Conservation (phyloP, 306 rosid genomes). For the Astragalus glycyphyllos region DNA sequence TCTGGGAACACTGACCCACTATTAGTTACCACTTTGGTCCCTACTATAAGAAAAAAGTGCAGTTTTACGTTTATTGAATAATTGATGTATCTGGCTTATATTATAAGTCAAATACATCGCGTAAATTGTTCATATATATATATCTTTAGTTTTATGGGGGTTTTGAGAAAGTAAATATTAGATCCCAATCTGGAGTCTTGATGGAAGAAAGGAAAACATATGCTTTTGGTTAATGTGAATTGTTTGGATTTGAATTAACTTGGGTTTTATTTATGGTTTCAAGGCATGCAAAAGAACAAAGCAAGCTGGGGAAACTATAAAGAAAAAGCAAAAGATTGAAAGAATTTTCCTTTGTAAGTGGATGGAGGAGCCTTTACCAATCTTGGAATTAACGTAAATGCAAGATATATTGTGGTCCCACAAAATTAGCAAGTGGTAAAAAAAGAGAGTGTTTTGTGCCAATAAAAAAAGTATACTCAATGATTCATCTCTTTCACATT, state of each 20-base stretch:
- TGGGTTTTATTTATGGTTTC: conserved; percentile 41
- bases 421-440: conserved; percentile 31
- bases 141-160: conserved; percentile 52
- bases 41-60: too few relatives aligned
- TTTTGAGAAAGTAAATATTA: conserved; percentile 65
- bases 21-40: too few relatives aligned
- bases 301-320: conserved; percentile 27
- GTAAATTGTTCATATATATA: too few relatives aligned
- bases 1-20: too few relatives aligned
- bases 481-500: not conserved
- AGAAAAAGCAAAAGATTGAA: conserved; percentile 55
- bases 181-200: conserved; percentile 49
- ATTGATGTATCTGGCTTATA: too few relatives aligned
- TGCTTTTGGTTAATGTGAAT: conserved; percentile 38
- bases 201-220: conserved; percentile 32
- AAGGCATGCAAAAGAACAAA: conserved; percentile 68
- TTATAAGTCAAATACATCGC: too few relatives aligned
- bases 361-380: conserved; percentile 49
- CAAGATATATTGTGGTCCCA: conserved; percentile 44
- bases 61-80: too few relatives aligned
- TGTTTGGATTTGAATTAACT: too few relatives aligned
- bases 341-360: conserved; percentile 63
- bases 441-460: conserved; percentile 28
- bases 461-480: conserved; percentile 22
- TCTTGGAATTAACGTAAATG: conserved; percentile 57